These are phyloP conservation scores for Salix exigua DNA, from an alignment of 345 rosid species.

Conservation along the genomic window DNA sequence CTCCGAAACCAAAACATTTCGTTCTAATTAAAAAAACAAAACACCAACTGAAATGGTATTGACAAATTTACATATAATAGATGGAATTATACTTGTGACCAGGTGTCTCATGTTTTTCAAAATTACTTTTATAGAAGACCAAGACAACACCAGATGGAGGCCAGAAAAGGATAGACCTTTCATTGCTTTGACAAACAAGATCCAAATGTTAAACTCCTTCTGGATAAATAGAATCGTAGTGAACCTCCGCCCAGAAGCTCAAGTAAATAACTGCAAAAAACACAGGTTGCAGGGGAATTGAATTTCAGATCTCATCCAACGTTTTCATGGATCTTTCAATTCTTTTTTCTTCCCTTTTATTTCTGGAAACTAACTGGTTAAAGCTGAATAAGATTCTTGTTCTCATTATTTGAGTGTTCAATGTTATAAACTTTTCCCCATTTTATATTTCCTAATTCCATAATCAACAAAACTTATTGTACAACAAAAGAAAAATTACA, in stretches of 20 bases:
- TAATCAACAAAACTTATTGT: too few species aligned
- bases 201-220: constrained; percentile 55
- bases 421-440: too few species aligned
- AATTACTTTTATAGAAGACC: neutral
- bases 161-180: neutral
- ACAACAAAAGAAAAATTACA: neutral
- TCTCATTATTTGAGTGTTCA: neutral
- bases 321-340: neutral
- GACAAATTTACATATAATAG: too few species aligned
- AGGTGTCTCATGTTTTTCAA: too few species aligned
- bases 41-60: too few species aligned
- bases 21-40: too few species aligned
- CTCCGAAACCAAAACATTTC: too few species aligned
- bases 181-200: neutral
- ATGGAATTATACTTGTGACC: too few species aligned
- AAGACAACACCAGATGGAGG: neutral
- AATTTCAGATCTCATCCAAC: neutral
- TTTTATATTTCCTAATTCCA: neutral
- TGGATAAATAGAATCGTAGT: constrained; percentile 86
- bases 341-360: too few species aligned
- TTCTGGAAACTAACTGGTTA: neutral
- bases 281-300: neutral
- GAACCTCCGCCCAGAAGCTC: constrained; percentile 99
- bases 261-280: constrained; percentile 61
- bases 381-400: neutral